Base-by-base conservation (phyloP, 345 rosid species). In the Gossypioides kirkii region DNA sequence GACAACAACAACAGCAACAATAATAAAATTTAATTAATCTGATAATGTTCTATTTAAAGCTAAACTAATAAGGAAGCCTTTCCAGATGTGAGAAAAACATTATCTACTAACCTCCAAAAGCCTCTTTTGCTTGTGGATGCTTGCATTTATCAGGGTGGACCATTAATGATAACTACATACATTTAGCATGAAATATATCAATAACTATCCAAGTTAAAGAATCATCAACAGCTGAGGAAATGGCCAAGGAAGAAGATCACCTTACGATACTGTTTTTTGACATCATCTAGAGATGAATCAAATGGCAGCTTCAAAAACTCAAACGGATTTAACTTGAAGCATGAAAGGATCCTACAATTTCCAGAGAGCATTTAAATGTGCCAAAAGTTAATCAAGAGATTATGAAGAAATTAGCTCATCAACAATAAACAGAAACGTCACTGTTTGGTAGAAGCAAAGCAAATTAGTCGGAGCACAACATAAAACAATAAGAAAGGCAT, bases 71-170 rank as follows among this genome's bases (percentile, higher is more conserved):
- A 11, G 13, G 18, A 7, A 14, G 13, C 6, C 8, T 68, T 49
- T 50, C 41, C 23, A 52, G 20, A 70, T 56, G 25, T 2, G 9
- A n/a, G 26, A 69, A 61, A 47, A 47, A 11, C 32, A 25, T 58
- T 58, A 25, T 17, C 66, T 20, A 58, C 54, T 61, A 78, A 92
- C 99, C 98, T 79, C 82, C 93, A 84, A 95, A 95, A 59, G 99
- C 99, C 84, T 95, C 99, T 78, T 95, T 92, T 38, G 99, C 97
- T 80, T 88, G 95, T 14, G 96, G 97, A 83, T 95, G 98, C 86
- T 95, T 92, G 89, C 98, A 95, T 84, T 95, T 95, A 73, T 95
- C 98, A 82, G 99, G 99, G 52, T 92, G 98, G 80, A 95, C 97
- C 87, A 95, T 75, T 82, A 95, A 81, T 72, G 99, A 95, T 73